These are phyloP conservation scores for Dioscorea cayenensis DNA, from an alignment of 116 monocot species.

Conservation along the genomic window DNA sequence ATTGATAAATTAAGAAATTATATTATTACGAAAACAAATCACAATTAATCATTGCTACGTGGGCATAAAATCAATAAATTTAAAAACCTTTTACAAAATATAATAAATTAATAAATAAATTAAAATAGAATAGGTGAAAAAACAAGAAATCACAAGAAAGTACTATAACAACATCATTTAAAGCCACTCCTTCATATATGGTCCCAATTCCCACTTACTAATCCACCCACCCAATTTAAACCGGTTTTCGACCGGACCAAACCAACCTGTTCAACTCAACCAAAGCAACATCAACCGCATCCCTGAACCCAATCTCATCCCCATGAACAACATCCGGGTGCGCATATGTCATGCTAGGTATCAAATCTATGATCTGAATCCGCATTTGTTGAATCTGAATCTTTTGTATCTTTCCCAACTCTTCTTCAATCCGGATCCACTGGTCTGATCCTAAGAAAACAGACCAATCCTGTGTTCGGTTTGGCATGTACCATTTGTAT, in stretches of 20 bases:
- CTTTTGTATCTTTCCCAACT: constrained; percentile 34
- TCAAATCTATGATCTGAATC: constrained; percentile 30
- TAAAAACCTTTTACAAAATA: no score
- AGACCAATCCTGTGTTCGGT: constrained; percentile 38
- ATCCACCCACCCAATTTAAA: no score
- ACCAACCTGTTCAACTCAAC: constrained; percentile 31
- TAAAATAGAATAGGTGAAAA: no score
- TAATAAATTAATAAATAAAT: no score
- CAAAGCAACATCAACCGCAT: constrained; percentile 61
- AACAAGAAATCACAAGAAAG: no score
- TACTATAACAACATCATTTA: no score
- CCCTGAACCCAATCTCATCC: constrained; percentile 26
- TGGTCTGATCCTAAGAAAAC: constrained; percentile 31
- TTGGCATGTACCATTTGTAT: constrained; percentile 54
- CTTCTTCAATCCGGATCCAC: constrained; percentile 40
- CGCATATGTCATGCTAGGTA: constrained; percentile 50
- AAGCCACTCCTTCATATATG: no score
- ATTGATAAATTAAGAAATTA: no score
- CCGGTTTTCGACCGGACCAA: neutral
- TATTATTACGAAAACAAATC: no score
- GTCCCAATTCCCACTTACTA: no score
- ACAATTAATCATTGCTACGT: no score
- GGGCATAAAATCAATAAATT: no score
- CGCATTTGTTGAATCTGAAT: constrained; percentile 27
- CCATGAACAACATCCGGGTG: constrained; percentile 43